Percentiles rank a stretch among this genome's conserved stretches.
Conservation (phyloP, 768 basidiomycete genomes). For the Boletus speciosus region DNA sequence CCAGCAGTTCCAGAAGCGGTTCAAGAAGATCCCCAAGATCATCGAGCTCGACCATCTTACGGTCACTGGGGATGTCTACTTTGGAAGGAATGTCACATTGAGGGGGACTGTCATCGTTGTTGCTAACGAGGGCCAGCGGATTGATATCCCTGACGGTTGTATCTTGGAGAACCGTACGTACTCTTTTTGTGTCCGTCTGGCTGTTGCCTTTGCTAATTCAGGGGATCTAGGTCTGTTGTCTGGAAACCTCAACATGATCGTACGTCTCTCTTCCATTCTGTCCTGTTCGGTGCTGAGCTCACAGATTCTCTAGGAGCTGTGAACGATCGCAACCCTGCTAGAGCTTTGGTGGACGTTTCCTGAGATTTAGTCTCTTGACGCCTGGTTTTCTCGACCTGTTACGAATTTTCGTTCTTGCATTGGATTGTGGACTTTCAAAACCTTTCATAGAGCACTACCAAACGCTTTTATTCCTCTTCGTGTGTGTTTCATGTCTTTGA, state of each 20-base stretch:
- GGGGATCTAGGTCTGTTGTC: constrained; percentile 53
- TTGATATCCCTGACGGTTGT: constrained; percentile 73
- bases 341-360: not conserved
- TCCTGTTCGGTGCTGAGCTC: not conserved
- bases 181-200: not conserved
- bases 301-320: constrained; percentile 28
- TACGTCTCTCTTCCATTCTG: constrained; percentile 29
- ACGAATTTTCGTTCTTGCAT: constrained; percentile 10
- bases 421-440: constrained; percentile 17
- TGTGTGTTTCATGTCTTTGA: not conserved
- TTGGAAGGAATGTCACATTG: constrained; percentile 62
- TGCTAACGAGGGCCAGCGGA: constrained; percentile 72
- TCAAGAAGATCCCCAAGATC: constrained; percentile 73
- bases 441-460: constrained; percentile 14
- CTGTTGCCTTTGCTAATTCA: constrained; percentile 12
- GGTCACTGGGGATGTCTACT: constrained; percentile 64
- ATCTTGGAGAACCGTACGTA: constrained; percentile 62
- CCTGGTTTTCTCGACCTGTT: constrained; percentile 3
- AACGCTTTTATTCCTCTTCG: not conserved
- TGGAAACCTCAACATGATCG: constrained; percentile 74
- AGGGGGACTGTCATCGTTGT: constrained; percentile 71
- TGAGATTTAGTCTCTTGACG: constrained; percentile 5
- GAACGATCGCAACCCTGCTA: constrained; percentile 5
- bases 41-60: constrained; percentile 74
- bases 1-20: constrained; percentile 65